phyloP scores from a whole-genome alignment of 2,329 filamentous ascomycete species.

The Samsoniella hepiali region DNA sequence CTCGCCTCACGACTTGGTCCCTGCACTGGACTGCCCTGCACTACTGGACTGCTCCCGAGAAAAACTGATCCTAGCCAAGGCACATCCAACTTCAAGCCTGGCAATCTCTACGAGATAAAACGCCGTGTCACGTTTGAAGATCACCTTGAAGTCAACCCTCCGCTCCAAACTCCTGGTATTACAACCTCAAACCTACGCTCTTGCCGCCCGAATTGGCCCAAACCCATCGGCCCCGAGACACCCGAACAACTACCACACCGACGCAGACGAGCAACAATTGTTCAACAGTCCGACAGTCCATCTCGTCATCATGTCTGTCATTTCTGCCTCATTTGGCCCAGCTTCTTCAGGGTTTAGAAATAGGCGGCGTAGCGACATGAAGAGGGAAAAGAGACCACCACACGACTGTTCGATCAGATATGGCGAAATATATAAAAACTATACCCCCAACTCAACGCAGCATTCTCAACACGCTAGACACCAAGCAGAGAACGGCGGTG shows the following conservation, averaged over 20 bases:
- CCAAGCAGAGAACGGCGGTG: constrained; percentile 1
- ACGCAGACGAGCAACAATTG: background rate
- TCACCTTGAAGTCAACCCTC: background rate
- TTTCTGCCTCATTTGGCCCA: no score
- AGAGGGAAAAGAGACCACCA: no score
- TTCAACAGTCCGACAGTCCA: no score
- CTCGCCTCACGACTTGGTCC: background rate
- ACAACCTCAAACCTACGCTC: background rate
- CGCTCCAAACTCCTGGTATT: background rate
- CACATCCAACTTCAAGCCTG: background rate
- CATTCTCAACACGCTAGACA: background rate
- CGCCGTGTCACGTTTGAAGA: background rate
- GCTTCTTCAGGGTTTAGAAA: no score
- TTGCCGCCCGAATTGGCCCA: background rate
- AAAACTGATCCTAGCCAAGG: background rate
- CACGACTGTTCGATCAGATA: no score
- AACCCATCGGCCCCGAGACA: background rate
- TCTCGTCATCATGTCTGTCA: background rate
- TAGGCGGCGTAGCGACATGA: no score
- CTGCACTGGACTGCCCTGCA: background rate
- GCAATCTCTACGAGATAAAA: background rate
- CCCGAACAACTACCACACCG: background rate
- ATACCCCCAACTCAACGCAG: no score
- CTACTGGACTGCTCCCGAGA: background rate
- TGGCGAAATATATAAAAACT: no score